These are phyloP conservation scores for Cadophora luteo-olivacea DNA, from an alignment of 2,329 filamentous ascomycete genomes.

Conservation along the genomic window DNA sequence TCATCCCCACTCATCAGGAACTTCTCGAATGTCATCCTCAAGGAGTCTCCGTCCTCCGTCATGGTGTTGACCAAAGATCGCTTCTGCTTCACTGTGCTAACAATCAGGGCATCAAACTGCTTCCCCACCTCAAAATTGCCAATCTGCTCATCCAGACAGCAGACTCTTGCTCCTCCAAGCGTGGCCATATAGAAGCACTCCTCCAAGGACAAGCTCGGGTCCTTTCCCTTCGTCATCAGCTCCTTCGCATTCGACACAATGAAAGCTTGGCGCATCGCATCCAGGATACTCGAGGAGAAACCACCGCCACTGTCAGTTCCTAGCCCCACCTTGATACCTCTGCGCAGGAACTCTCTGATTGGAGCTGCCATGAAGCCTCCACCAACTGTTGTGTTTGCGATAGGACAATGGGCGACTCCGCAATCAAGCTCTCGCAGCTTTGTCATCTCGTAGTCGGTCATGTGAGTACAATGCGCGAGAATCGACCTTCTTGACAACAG, in stretches of 20 bases:
- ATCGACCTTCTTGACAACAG: constrained; percentile 63
- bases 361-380: constrained; percentile 68
- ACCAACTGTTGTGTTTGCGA: constrained; percentile 67
- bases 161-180: constrained; percentile 54
- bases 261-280: constrained; percentile 61
- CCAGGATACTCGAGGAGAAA: constrained; percentile 64
- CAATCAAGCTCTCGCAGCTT: constrained; percentile 55
- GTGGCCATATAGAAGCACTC: constrained; percentile 56
- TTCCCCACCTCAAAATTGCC: constrained; percentile 85
- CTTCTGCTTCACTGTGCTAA: constrained; percentile 68
- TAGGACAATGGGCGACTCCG: constrained; percentile 69
- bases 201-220: constrained; percentile 28
- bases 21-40: constrained; percentile 66
- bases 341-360: constrained; percentile 61
- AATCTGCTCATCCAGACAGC: constrained; percentile 66
- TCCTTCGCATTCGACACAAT: constrained; percentile 58
- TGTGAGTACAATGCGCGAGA: constrained; percentile 70
- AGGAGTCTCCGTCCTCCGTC: constrained; percentile 22
- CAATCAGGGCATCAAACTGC: constrained; percentile 86
- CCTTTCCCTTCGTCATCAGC: constrained; percentile 48
- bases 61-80: constrained; percentile 22
- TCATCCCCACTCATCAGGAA: constrained; percentile 94
- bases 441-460: constrained; percentile 61
- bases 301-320: constrained; percentile 71
- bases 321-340: constrained; percentile 68